phyloP scores from a whole-genome alignment of 139 green algal species.

The Tetradesmus obliquus region DNA sequence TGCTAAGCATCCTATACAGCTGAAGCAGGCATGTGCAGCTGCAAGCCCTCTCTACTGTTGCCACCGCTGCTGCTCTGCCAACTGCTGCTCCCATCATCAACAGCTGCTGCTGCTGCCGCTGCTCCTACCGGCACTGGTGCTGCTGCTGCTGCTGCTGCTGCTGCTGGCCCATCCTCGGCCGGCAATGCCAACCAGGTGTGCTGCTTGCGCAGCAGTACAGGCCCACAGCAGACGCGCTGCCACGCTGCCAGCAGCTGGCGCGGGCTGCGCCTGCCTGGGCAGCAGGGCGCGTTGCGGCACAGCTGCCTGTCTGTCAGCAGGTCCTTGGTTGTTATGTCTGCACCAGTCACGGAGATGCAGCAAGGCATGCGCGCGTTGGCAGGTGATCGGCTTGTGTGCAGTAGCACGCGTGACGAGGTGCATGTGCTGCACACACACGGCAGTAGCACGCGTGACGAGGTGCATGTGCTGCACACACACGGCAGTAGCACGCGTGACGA shows the following conservation, averaged over 20 bases:
- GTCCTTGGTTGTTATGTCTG: conserved; percentile 59
- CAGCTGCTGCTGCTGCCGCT: background rate
- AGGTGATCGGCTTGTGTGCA: background rate
- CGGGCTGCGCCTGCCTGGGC: conserved; percentile 46
- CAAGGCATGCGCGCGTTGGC: background rate
- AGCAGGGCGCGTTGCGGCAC: conserved; percentile 52
- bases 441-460: too few relatives aligned
- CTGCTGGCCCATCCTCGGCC: background rate
- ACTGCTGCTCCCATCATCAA: background rate
- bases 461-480: too few relatives aligned
- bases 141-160: background rate
- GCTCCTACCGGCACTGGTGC: background rate
- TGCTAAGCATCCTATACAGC: background rate
- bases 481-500: too few relatives aligned
- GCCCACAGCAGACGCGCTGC: conserved; percentile 19
- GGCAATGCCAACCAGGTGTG: background rate
- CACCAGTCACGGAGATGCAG: background rate
- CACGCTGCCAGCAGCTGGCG: conserved; percentile 33
- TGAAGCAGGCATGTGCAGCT: background rate
- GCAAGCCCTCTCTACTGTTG: background rate
- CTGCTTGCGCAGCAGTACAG: background rate
- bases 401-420: too few relatives aligned
- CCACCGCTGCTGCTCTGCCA: background rate
- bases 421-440: too few relatives aligned
- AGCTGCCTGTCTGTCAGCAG: conserved; percentile 18